Evolutionary conservation across 2,329 filamentous ascomycete genomes (phyloP), one percentile per base, ranked within the genome.

Genomic region (Mariannaea elegans): DNA sequence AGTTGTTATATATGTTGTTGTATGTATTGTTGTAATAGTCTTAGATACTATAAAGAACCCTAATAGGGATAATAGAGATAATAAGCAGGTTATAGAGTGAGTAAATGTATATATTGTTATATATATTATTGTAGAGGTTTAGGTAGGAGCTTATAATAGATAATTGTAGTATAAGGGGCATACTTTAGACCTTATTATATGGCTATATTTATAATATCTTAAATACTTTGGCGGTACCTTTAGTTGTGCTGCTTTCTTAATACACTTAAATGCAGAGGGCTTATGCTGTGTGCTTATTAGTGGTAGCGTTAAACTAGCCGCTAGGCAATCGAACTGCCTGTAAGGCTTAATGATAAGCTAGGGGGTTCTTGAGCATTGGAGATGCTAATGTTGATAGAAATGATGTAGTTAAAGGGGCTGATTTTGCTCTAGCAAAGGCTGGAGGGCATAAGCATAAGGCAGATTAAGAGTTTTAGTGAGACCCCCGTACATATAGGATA

Each of bases 101-200:
- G 19, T 50, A 14, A n/a, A 16, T 50, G 23, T 51, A 32, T 58
- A 21, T 39, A 16, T 57, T 38, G 29, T 38, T 46, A 21, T 50
- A 42, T 12, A 12, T 12, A 12, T 31, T 12, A 12, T 31, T 12
- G 27, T 31, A 31, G 27, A 31, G 27, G 44, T n/a, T 34, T 19
- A 13, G 36, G 45, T n/a, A 36, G 34, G 34, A 24, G 24, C 27
- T 16, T 55, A 23, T 16, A 46, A 52, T 14, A 61, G 16, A 13
- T 59, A 13, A 8, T 52, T 18, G 34, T 61, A 60, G 3, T 44
- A 50, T 47, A 57, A 49, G 41, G 60, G 59, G 45, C 56, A 66
- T 47, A 36, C 38, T 29, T 50, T 58, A 12, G 64, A 66, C 7
- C n/a, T 48, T n/a, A n/a, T n/a, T n/a, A n/a, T n/a, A n/a, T n/a